Evolutionary conservation across 1,139 yeast genomes (phyloP), one percentile per base, ranked within the genome.

Genomic region (Hansenula sp.): DNA sequence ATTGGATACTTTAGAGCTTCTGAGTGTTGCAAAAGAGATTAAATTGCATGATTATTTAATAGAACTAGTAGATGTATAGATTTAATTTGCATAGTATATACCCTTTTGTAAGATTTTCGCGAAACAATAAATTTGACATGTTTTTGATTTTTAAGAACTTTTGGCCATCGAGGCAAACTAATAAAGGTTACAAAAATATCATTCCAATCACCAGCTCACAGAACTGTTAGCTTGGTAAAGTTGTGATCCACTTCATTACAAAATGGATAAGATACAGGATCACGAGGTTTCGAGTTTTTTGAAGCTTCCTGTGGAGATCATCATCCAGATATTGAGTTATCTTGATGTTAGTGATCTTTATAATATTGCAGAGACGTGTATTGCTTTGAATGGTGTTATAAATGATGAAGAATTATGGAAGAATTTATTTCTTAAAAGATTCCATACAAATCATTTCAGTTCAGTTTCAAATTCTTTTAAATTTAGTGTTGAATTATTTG

Each of bases 371-470:
- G 60, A 69, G 33, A 83, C 82, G 3, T 80, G 87, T 51, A 68
- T 61, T 32, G 56, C 64, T 17, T 77, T 87, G 75, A 61, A 73
- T 43, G 53, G 55, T 34, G 67, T 79, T 6, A 71, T 80, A 5
- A 69, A 70, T 44, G 82, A 81, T 54, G 75, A 75, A 45, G 73
- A 71, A 37, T 69, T 82, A 7, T 82, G 90, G 90, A 70, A 71
- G 52, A 70, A 69, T 40, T 68, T 82, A 18, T 80, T 82, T 51
- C 60, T 63, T 21, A 53, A 66, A 21, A 68, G 67, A 40, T 75
- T 75, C 48, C 68, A 72, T 3, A 69, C 73, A 0, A 53, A 60
- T 13, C 51, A 55, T 13, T 82, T 83, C 55, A 79, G 88, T 3
- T 71, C 83, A 1, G 62, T 76, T n/a, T 67, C 83, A 0, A 64